Evolutionary conservation across 371 early-diverging fungal species (phyloP), one percentile per base, ranked within the genome.

Genomic region (Apophysomyces ossiformis): DNA sequence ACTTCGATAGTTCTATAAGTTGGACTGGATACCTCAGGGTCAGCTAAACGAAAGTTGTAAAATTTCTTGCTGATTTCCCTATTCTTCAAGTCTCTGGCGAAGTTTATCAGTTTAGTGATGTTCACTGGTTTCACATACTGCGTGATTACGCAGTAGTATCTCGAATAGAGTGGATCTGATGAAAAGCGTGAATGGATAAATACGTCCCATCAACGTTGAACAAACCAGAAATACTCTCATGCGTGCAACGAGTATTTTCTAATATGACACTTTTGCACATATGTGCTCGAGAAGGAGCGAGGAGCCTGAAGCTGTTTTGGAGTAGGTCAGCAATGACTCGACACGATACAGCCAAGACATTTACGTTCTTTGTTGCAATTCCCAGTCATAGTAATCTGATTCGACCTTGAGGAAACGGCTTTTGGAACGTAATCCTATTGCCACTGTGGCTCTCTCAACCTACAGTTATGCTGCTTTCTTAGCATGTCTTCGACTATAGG

Each of bases 261-360:
- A 95, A 76, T 1, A 95, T 75, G 4, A 95, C 87, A 7, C 89
- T 87, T 68, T 95, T 95, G 82, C 94, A 93, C 67, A 95, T 74
- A 38, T 94, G 94, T 15, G 77, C 80, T 12, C 77, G 75, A 32
- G 89, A 87, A 4, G 94, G 95, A 4, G 90, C 92, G 5, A 66
- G 16, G 58, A 94, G 74, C 32, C 90, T 75, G 37, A 87, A 80
- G 15, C 84, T 84, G 65, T 38, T 38, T 13, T n/a, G 6, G 56
- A n/a, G 8, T 7, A 0, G 32, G 5, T n/a, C n/a, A 21, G 6
- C 5, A 26, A 35, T 38, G 15, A 18, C 0, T 13, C 8, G 7
- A 47, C 47, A 35, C 13, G 16, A 44, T 32, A 37, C 37, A 16
- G 36, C 9, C 39, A 46, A 37, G 11, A 13, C 13, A 68, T 68